phyloP scores from a whole-genome alignment of 192 early-diverging fungal species.

The Backusella parvicylindrica region DNA sequence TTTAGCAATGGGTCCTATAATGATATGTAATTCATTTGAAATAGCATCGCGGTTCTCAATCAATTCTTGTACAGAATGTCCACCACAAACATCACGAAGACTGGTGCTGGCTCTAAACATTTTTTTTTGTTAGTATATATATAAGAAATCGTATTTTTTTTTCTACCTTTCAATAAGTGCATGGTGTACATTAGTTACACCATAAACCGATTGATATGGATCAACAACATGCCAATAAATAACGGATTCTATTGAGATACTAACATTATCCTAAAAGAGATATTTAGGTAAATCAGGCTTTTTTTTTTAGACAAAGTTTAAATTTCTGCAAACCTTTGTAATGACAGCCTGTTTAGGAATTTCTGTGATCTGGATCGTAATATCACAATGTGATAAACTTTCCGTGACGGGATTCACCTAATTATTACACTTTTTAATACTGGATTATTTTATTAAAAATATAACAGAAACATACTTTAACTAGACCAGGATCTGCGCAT shows the following conservation, averaged over 20 bases:
- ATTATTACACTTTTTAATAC: neutral
- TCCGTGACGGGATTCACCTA: slow-evolving; percentile 47
- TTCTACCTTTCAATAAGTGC: slow-evolving; percentile 75
- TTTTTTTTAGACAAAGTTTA: neutral
- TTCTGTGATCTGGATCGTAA: slow-evolving; percentile 59
- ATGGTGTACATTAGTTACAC: slow-evolving; percentile 68
- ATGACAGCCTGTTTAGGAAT: slow-evolving; percentile 74
- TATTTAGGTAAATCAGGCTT: no score
- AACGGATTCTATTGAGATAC: slow-evolving; percentile 79
- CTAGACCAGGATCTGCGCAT: slow-evolving; percentile 52
- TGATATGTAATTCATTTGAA: slow-evolving; percentile 76
- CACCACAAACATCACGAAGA: slow-evolving; percentile 77
- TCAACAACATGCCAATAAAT: slow-evolving; percentile 83
- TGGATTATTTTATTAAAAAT: neutral
- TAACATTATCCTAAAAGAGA: slow-evolving; percentile 77
- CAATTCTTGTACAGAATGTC: slow-evolving; percentile 76
- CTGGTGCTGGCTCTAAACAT: slow-evolving; percentile 73
- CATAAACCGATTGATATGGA: slow-evolving; percentile 75
- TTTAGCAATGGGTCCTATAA: slow-evolving; percentile 78
- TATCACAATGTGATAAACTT: slow-evolving; percentile 43
- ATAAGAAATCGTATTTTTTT: neutral
- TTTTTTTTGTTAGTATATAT: neutral
- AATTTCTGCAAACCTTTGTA: slow-evolving; percentile 52
- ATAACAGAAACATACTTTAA: slow-evolving; percentile 14
- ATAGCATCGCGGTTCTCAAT: slow-evolving; percentile 89